Base-by-base conservation (phyloP, 2,329 filamentous ascomycete genomes). In the Juglanconis oblonga region DNA sequence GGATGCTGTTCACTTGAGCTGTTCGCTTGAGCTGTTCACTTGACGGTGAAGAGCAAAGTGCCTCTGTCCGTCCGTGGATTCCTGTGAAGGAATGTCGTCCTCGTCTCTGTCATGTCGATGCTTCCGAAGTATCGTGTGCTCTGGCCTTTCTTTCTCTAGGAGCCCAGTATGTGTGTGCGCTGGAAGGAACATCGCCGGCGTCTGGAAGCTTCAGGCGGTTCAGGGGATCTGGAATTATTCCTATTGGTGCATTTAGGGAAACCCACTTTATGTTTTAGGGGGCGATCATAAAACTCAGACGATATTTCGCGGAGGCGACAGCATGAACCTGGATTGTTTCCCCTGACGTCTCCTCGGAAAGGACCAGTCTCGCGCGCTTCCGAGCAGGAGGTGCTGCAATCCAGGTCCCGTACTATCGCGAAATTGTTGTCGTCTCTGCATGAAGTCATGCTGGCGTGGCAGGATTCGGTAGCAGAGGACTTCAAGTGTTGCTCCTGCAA, bases 241-340 rank as follows among this genome's bases (percentile, higher is more conserved):
- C 60, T 49, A 59, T 62, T 62, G 60, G 60, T 60, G 52, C 60
- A 54, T 58, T 61, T 58, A 52, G 40, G 13, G 17, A 47, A 29
- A n/a, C 29, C 48, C 56, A 52, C 56, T 50, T 31, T 49, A 44
- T 33, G 2, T 14, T 52, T 52, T 54, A 50, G 57, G 51, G 55
- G 38, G 17, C 45, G 44, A 51, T 57, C 52, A 49, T 59, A 35
- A 62, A 62, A 24, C 53, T 62, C 57, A 59, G 58, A 62, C 60
- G 53, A 59, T 49, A 50, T 9, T 45, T 33, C 48, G 35, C 52
- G 44, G 42, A 47, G 14, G 36, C 38, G 38, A 52, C 56, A 62
- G 52, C 57, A 40, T 50, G 42, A 14, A 59, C 44, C 60, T 48
- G 60, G 57, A 24, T n/a, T 47, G 48, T 56, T 59, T 53, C 57